Percentiles rank a stretch among this genome's conserved stretches.
phyloP scores from a whole-genome alignment of 108 stramenopile genomes.

The Cyclotella cryptica region DNA sequence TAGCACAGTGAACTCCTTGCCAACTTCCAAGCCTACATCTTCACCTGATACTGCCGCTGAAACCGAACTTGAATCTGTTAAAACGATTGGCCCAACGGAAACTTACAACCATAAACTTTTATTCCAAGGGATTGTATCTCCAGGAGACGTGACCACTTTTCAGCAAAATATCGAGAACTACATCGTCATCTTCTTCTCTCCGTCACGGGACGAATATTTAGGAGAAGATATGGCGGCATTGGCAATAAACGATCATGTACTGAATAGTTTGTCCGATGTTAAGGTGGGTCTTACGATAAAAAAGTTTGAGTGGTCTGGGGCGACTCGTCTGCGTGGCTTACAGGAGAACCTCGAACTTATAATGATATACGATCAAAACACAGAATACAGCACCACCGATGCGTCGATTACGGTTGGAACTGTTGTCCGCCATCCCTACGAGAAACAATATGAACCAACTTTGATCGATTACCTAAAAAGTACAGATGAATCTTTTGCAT shows the following conservation, averaged over 20 bases:
- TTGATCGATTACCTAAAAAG: constrained; percentile 40
- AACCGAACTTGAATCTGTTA: background rate
- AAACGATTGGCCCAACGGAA: constrained; percentile 26
- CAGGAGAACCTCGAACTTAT: constrained; percentile 14
- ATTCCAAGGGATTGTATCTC: constrained; percentile 24
- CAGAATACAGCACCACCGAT: constrained; percentile 41
- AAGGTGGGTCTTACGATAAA: constrained; percentile 17
- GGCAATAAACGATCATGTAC: constrained; percentile 22
- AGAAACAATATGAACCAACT: constrained; percentile 9
- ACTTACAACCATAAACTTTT: constrained; percentile 36
- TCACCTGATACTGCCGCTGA: background rate
- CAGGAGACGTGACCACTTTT: constrained; percentile 27
- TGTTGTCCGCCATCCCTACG: constrained; percentile 41
- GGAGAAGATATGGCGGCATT: background rate
- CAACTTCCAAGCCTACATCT: constrained; percentile 8
- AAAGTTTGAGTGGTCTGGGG: constrained; percentile 6
- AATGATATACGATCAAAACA: constrained; percentile 40
- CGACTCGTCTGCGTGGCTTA: background rate
- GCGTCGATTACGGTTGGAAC: constrained; percentile 23
- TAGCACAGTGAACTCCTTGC: background rate
- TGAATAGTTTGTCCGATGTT: constrained; percentile 41
- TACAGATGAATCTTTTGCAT: constrained; percentile 26
- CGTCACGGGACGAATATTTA: background rate
- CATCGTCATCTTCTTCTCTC: constrained; percentile 35
- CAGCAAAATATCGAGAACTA: constrained; percentile 36